These are phyloP conservation scores for Cryptomeria japonica DNA, from an alignment of 75 land plant species.

Conservation along the genomic window DNA sequence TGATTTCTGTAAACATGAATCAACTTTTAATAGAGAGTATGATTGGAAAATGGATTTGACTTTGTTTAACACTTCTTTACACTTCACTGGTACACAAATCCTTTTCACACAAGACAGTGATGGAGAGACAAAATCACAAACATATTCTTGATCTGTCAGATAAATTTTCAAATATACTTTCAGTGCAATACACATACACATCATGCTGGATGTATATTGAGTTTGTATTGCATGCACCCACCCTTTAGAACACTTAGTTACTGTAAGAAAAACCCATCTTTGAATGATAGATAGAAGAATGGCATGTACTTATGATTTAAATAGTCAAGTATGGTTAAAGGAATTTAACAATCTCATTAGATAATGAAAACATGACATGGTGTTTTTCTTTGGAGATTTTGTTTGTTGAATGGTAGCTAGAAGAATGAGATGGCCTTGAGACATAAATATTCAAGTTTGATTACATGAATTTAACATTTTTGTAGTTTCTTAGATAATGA, in stretches of 20 bases:
- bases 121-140: background rate
- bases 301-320: background rate
- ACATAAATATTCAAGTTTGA: background rate
- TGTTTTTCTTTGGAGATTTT: background rate
- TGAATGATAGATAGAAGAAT: background rate
- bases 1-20: background rate
- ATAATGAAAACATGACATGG: background rate
- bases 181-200: background rate
- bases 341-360: background rate
- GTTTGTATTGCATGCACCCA: background rate
- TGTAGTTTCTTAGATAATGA: background rate
- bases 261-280: background rate
- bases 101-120: background rate
- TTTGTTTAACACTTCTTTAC: background rate
- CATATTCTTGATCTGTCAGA: background rate
- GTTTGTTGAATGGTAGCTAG: no score
- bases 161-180: background rate
- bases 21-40: background rate
- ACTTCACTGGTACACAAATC: background rate
- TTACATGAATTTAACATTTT: no score
- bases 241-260: background rate
- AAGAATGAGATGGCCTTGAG: no score
- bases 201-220: background rate
- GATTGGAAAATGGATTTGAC: background rate
- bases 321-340: background rate